phyloP scores from a whole-genome alignment of 208 protist species.

The Leishmania major region DNA sequence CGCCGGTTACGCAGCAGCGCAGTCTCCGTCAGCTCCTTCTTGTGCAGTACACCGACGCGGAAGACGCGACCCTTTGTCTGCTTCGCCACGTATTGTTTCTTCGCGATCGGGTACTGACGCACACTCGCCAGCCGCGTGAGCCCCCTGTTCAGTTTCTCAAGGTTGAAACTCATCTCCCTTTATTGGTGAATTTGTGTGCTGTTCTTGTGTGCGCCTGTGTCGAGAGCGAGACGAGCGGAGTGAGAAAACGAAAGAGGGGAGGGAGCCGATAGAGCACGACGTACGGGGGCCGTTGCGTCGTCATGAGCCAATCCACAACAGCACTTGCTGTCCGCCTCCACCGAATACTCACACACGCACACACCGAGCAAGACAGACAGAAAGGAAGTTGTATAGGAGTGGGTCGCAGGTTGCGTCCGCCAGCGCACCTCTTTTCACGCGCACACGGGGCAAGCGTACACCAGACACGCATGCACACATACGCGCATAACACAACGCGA shows the following conservation, averaged over 20 bases:
- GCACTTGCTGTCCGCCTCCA: not conserved
- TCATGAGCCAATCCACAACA: not conserved
- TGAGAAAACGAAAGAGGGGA: not conserved
- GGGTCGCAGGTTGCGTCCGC: not conserved
- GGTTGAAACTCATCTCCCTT: conserved; percentile 25
- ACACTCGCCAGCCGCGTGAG: conserved; percentile 70
- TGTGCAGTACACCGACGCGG: conserved; percentile 73
- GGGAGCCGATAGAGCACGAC: not conserved
- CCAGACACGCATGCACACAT: not conserved
- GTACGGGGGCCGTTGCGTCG: not conserved
- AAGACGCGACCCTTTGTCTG: conserved; percentile 74
- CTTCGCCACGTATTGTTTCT: conserved; percentile 46
- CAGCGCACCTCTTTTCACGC: not conserved
- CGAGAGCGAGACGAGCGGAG: not conserved
- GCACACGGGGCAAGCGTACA: not conserved
- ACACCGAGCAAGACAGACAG: not conserved
- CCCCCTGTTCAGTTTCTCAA: conserved; percentile 77
- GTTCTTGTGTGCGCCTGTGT: not conserved
- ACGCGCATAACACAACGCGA: not conserved
- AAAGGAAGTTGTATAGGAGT: not conserved
- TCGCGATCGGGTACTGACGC: conserved; percentile 42
- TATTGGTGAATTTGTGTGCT: not conserved
- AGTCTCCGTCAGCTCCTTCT: conserved; percentile 60
- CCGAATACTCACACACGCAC: not conserved
- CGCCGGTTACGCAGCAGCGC: conserved; percentile 70